phyloP scores from a whole-genome alignment of 176 grass and related monocot genomes.

The Olyra latifolia region DNA sequence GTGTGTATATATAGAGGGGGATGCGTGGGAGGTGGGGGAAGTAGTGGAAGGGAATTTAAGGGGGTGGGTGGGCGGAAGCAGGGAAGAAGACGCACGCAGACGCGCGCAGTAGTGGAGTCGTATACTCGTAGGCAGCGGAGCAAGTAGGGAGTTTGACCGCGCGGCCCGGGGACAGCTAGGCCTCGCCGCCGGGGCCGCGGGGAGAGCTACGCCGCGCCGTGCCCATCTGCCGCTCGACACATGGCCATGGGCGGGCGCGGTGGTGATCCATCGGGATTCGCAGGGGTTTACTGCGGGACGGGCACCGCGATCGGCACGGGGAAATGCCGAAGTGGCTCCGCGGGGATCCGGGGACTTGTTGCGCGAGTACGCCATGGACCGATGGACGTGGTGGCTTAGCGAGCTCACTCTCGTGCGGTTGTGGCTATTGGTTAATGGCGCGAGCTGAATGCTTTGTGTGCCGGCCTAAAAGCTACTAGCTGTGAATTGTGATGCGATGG shows the following conservation, averaged over 20 bases:
- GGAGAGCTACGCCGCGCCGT: not conserved
- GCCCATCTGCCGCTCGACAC: not conserved
- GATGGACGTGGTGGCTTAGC: not conserved
- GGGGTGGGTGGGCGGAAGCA: constrained; percentile 7
- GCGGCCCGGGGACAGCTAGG: not conserved
- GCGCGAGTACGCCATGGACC: too few relatives aligned
- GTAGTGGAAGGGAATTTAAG: constrained; percentile 21
- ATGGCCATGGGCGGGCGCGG: not conserved
- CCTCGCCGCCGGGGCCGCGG: too few relatives aligned
- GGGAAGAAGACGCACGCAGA: not conserved
- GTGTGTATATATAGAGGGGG: not conserved
- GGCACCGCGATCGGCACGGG: not conserved
- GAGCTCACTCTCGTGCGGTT: not conserved
- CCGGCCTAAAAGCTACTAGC: not conserved
- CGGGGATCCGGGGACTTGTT: too few relatives aligned
- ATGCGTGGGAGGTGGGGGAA: not conserved
- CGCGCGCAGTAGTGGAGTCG: not conserved
- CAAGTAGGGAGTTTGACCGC: constrained; percentile 15
- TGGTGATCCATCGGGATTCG: not conserved
- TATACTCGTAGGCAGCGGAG: too few relatives aligned
- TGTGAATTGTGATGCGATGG: not conserved
- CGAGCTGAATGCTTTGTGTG: not conserved
- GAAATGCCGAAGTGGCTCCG: too few relatives aligned
- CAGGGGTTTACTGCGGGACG: too few relatives aligned
- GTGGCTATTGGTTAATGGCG: not conserved